phyloP scores from a whole-genome alignment of 106 monocot species.

The Dendrobium catenatum region DNA sequence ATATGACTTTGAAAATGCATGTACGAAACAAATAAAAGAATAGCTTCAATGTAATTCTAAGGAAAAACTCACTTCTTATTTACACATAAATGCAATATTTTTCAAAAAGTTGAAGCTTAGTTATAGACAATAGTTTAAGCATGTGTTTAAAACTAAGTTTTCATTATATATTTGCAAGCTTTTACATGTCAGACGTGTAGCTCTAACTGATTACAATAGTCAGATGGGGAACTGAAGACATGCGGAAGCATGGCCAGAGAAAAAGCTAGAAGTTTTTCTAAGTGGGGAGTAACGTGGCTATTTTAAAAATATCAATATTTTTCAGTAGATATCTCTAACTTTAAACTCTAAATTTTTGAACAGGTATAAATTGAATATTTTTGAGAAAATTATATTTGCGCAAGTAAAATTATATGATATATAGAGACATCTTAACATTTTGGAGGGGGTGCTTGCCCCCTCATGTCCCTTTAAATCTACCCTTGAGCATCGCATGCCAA shows the following conservation, averaged over 20 bases:
- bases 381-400: too few species aligned
- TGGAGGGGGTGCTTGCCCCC: too few species aligned
- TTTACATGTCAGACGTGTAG: not conserved
- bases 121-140: not conserved
- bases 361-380: too few species aligned
- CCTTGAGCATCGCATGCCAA: too few species aligned
- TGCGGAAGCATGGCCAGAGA: not conserved
- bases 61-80: not conserved
- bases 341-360: too few species aligned
- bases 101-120: not conserved
- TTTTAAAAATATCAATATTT: too few species aligned
- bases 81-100: not conserved
- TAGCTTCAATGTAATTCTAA: not conserved
- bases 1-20: not conserved
- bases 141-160: not conserved
- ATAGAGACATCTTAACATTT: too few species aligned
- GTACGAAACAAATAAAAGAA: not conserved
- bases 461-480: too few species aligned
- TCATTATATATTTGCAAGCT: not conserved
- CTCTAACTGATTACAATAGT: not conserved
- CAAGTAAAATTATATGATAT: too few species aligned
- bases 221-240: not conserved
- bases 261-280: too few species aligned
- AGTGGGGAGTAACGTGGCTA: too few species aligned
- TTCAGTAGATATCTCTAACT: too few species aligned